Evolutionary conservation across 2,329 filamentous ascomycete genomes (phyloP), one percentile per base, ranked within the genome.

Genomic region (Penicillium hesseltinei): DNA sequence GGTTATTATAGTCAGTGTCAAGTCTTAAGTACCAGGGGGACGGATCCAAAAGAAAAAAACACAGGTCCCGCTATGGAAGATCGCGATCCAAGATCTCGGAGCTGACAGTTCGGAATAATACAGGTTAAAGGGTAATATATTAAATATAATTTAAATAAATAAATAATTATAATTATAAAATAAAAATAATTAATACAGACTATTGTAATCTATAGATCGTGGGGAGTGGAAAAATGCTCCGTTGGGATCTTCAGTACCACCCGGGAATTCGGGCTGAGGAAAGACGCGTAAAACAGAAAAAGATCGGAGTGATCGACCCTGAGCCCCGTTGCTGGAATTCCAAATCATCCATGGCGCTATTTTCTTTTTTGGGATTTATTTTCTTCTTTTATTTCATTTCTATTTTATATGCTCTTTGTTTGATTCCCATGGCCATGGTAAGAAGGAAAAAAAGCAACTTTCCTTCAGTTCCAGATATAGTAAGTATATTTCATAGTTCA

Each of bases 1-100:
- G 53, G 45, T 33, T 44, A 44, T 27, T 44, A 53, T 52, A 57
- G 50, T 56, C 63, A 33, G 19, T 52, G 31, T 40, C 49, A 52
- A 43, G 38, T 35, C 50, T 52, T 52, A 52, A 52, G 49, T 66
- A 68, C 69, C 69, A 72, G 62, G 69, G 67, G 71, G 69, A 71
- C 62, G 69, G 69, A 64, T 70, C 69, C 63, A 63, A 69, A 63
- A 65, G 65, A 70, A 70, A 68, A 40, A 27, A 33, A 51, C 5
- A 51, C 66, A 69, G 63, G 64, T 65, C 60, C 66, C 68, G 68
- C 69, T 71, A 72, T 72, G 67, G 70, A 72, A 72, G 71, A 73
- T 73, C 71, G 65, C 67, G 71, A 73, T 70, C 71, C 69, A 72
- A 72, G 71, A 73, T 73, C 70, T 73, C 67, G 69, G 69, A 73